These are phyloP conservation scores for Venturia oleaginea DNA, from an alignment of 2,329 filamentous ascomycete genomes.

Conservation along the genomic window DNA sequence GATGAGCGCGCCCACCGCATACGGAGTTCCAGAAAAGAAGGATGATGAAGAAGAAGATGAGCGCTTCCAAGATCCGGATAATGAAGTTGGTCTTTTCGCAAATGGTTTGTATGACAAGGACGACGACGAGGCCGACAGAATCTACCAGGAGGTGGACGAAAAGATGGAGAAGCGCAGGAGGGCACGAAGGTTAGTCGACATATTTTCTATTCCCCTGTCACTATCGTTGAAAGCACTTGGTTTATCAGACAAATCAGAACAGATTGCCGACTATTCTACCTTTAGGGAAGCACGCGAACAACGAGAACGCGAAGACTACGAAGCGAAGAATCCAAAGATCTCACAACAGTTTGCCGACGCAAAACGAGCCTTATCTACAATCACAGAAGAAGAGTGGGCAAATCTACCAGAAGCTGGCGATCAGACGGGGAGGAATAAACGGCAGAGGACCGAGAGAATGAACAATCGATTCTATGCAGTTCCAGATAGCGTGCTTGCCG, in stretches of 20 bases:
- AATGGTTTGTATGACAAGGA: conserved; percentile 95
- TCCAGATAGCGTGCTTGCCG: conserved; percentile 87
- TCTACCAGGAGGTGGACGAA: conserved; percentile 93
- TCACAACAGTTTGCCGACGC: conserved; percentile 95
- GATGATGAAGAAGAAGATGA: conserved; percentile 67
- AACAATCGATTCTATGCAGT: conserved; percentile 91
- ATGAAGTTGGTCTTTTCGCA: conserved; percentile 91
- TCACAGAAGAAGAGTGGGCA: conserved; percentile 95
- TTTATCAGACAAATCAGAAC: conserved; percentile 59
- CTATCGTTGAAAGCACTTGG: conserved; percentile 19
- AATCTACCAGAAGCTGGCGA: conserved; percentile 93
- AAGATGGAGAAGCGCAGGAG: conserved; percentile 89
- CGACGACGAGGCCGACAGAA: conserved; percentile 92
- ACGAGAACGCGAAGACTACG: conserved; percentile 87
- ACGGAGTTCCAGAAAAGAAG: conserved; percentile 60
- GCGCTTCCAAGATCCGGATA: conserved; percentile 91
- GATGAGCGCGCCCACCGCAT: conserved; percentile 60
- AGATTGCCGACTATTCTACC: conserved; percentile 65
- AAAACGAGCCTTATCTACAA: conserved; percentile 77
- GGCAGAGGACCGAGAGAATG: conserved; percentile 47
- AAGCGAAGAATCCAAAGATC: conserved; percentile 95
- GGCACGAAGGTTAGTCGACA: conserved; percentile 67
- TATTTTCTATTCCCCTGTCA: conserved; percentile 18
- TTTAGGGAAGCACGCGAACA: conserved; percentile 89
- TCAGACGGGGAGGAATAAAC: conserved; percentile 85